Conservation (phyloP, 148 eudicot species). For the Cornus controversa region DNA sequence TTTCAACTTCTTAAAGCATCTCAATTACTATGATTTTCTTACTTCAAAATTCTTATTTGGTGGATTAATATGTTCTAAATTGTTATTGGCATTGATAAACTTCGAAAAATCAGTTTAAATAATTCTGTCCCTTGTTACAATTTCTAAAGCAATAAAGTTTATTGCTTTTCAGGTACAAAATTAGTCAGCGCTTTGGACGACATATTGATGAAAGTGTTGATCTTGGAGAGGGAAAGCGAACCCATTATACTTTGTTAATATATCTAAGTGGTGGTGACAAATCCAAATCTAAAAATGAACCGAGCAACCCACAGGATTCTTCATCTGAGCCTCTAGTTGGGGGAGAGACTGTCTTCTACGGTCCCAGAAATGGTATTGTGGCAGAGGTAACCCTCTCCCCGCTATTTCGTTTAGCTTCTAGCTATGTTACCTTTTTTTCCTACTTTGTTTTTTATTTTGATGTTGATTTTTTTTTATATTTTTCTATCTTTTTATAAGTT, state of each 20-base stretch:
- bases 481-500: background rate
- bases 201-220: constrained; percentile 92
- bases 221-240: constrained; percentile 75
- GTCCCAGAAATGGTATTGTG: constrained; percentile 64
- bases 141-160: background rate
- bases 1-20: background rate
- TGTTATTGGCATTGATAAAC: background rate
- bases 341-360: constrained; percentile 97
- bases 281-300: constrained; percentile 52
- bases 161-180: constrained; percentile 62
- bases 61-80: background rate
- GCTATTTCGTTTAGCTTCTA: too few species aligned
- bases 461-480: background rate
- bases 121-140: too few species aligned
- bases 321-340: constrained; percentile 62
- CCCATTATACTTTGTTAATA: constrained; percentile 74
- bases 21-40: background rate
- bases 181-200: constrained; percentile 86
- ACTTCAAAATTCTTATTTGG: background rate
- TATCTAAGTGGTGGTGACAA: constrained; percentile 73
- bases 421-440: background rate
- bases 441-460: too few species aligned
- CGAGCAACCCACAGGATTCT: constrained; percentile 33
- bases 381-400: constrained; percentile 62
- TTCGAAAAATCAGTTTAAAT: background rate